These are phyloP conservation scores for Allium sativum DNA, from an alignment of 106 monocot species.

Conservation along the genomic window DNA sequence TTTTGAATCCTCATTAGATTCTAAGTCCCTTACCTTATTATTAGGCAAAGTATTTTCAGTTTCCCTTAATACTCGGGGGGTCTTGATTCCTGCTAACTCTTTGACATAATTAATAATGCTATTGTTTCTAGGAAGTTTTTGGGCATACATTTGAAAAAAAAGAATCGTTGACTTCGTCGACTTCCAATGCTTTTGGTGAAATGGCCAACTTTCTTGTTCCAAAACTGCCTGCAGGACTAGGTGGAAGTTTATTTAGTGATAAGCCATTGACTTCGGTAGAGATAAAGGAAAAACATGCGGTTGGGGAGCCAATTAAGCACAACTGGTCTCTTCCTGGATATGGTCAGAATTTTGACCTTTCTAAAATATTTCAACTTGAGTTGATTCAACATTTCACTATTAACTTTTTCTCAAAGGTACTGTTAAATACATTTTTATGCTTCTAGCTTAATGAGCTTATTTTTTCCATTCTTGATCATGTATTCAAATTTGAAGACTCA, in stretches of 20 bases:
- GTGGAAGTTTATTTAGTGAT: constrained; percentile 52
- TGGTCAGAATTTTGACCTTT: constrained; percentile 33
- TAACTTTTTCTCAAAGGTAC: constrained; percentile 98
- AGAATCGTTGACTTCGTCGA: constrained; percentile 17
- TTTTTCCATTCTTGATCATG: too few species aligned
- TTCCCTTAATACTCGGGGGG: too few species aligned
- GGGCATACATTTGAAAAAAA: constrained; percentile 35
- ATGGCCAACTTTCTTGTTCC: constrained; percentile 93
- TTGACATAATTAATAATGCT: too few species aligned
- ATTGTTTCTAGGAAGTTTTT: constrained; percentile 58
- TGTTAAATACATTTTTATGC: too few species aligned
- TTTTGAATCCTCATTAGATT: too few species aligned
- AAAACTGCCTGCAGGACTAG: constrained; percentile 61
- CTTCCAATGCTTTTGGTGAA: constrained; percentile 62
- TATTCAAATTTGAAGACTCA: too few species aligned
- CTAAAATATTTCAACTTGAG: constrained; percentile 93
- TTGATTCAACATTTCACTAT: constrained; percentile 91
- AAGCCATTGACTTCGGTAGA: constrained; percentile 32
- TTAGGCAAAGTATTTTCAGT: too few species aligned
- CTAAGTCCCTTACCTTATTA: too few species aligned
- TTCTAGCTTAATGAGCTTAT: too few species aligned
- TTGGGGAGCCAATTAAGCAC: constrained; percentile 77
- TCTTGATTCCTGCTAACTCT: too few species aligned
- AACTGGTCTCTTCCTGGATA: constrained; percentile 77
- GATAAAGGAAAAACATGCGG: constrained; percentile 45